Conservation (phyloP, 2,329 filamentous ascomycete genomes). For the Alternaria gaisen region DNA sequence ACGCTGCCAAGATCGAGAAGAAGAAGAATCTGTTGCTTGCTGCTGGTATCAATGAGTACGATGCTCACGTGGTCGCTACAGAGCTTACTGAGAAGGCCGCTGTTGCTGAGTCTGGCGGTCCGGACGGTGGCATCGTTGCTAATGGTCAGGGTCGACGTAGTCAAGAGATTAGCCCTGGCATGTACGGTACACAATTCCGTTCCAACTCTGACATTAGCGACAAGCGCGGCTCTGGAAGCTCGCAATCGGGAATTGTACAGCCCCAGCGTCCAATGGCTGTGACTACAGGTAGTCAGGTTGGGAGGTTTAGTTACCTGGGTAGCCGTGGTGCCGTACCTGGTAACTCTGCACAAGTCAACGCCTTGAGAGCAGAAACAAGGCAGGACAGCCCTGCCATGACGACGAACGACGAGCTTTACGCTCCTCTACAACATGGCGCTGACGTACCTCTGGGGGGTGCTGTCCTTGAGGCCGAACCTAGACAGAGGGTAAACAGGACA, state of each 20-base stretch:
- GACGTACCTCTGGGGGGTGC: constrained; percentile 25
- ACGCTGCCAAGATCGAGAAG: constrained; percentile 19
- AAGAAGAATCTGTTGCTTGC: constrained; percentile 24
- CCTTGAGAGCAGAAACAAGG: constrained; percentile 13
- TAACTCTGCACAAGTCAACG: constrained; percentile 11
- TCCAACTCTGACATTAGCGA: constrained; percentile 2
- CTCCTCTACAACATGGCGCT: constrained; percentile 20
- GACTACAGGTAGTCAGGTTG: constrained; percentile 21
- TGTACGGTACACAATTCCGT: constrained; percentile 24
- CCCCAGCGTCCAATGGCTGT: constrained; percentile 18
- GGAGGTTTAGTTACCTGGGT: constrained; percentile 26
- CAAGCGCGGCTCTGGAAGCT: constrained; percentile 19
- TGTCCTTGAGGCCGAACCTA: constrained; percentile 19
- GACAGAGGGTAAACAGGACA: constrained; percentile 18
- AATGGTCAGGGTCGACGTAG: constrained; percentile 21
- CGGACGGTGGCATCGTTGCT: constrained; percentile 13
- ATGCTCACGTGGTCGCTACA: constrained; percentile 22
- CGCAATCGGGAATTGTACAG: constrained; percentile 4
- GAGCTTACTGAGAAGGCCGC: constrained; percentile 24
- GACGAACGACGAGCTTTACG: constrained; percentile 25
- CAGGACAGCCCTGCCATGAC: constrained; percentile 24
- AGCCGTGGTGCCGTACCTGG: constrained; percentile 16
- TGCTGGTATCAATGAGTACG: constrained; percentile 28
- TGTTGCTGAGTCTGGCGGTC: constrained; percentile 12
- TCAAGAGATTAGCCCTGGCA: constrained; percentile 6